Conservation (phyloP, 2,329 filamentous ascomycete genomes). For the Hymenoscyphus occultus region DNA sequence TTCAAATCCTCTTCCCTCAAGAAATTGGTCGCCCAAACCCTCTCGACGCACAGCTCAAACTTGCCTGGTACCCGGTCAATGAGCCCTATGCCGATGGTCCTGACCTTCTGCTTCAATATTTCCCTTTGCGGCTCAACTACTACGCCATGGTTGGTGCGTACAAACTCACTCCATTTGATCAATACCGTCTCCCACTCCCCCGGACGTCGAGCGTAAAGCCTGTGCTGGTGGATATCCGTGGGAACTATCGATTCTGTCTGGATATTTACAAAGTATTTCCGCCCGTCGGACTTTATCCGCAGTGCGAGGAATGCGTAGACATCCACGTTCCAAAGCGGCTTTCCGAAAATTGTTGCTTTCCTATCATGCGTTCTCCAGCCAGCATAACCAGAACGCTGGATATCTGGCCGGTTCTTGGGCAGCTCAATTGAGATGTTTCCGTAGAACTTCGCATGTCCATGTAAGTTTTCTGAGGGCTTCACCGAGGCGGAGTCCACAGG, state of each 20-base stretch:
- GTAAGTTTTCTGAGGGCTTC: conserved; percentile 33
- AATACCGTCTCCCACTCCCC: conserved; percentile 95
- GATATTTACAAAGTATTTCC: conserved; percentile 91
- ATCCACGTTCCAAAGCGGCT: conserved; percentile 83
- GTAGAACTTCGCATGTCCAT: conserved; percentile 74
- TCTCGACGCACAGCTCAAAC: conserved; percentile 81
- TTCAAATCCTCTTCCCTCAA: conserved; percentile 24
- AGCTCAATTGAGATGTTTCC: conserved; percentile 85
- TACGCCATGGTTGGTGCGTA: conserved; percentile 88
- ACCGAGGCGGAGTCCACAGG: conserved; percentile 22
- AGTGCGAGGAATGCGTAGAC: conserved; percentile 84
- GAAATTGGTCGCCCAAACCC: conserved; percentile 84
- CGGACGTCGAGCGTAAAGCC: conserved; percentile 72
- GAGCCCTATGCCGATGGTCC: conserved; percentile 80
- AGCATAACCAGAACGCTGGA: conserved; percentile 81
- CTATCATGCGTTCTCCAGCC: conserved; percentile 84
- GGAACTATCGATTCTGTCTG: conserved; percentile 92
- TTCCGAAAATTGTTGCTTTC: conserved; percentile 77
- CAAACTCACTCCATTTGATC: conserved; percentile 88
- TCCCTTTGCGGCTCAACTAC: conserved; percentile 92
- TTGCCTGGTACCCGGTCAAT: conserved; percentile 87
- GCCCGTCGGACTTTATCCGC: conserved; percentile 83
- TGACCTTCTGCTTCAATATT: conserved; percentile 80
- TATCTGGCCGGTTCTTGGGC: conserved; percentile 67
- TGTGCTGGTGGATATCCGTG: conserved; percentile 94